Evolutionary conservation across 164 flowering plant species (phyloP).

Genomic region (Vitis riparia): DNA sequence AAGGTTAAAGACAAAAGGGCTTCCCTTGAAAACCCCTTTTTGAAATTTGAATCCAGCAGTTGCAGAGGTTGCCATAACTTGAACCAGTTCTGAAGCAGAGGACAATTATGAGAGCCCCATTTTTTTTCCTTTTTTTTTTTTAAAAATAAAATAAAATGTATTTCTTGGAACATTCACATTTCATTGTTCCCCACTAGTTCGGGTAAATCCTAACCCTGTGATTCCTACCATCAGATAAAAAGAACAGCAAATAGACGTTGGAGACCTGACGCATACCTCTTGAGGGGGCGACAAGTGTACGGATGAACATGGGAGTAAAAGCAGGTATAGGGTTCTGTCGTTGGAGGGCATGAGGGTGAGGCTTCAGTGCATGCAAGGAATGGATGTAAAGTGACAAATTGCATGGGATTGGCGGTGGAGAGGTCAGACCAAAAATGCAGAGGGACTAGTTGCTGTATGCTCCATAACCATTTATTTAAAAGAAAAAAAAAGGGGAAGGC

Average conservation of each 20-base stretch:
- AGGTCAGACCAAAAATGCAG: not conserved
- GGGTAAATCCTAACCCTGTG: not conserved
- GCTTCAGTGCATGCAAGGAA: slow-evolving; percentile 17
- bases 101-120: not conserved
- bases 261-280: not conserved
- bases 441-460: slow-evolving; percentile 13
- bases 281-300: slow-evolving; percentile 10
- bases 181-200: not conserved
- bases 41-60: not conserved
- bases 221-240: not conserved
- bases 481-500: not conserved
- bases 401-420: slow-evolving; percentile 40
- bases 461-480: slow-evolving; percentile 25
- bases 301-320: not conserved
- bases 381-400: slow-evolving; percentile 31
- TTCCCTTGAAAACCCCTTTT: too few relatives aligned
- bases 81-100: not conserved
- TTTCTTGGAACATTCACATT: not conserved
- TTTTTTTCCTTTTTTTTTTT: not conserved
- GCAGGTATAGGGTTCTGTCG: slow-evolving; percentile 13
- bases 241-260: not conserved
- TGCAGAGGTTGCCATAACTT: not conserved
- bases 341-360: not conserved
- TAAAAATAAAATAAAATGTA: not conserved
- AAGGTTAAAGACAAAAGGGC: too few relatives aligned